phyloP scores from a whole-genome alignment of 2,329 filamentous ascomycete genomes.

The Phialophora expanda region DNA sequence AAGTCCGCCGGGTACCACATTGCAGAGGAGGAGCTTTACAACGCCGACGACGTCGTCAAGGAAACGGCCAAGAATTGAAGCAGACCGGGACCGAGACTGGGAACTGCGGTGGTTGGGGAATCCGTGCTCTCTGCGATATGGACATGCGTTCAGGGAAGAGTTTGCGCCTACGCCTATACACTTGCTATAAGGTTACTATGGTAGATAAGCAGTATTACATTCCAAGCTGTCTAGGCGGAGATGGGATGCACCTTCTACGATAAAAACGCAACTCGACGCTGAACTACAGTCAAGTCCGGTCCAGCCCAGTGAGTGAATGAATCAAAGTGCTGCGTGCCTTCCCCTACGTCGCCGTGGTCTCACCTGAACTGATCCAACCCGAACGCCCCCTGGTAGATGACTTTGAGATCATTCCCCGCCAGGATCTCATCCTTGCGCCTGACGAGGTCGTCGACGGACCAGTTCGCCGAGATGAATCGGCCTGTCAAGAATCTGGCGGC shows the following conservation, averaged over 20 bases:
- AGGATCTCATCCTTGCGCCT: conserved; percentile 31
- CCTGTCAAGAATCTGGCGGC: conserved; percentile 24
- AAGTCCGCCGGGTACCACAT: conserved; percentile 40
- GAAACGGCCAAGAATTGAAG: not conserved
- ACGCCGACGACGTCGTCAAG: conserved; percentile 16
- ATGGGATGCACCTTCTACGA: too few species aligned
- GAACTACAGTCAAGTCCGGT: too few species aligned
- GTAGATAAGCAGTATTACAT: too few species aligned
- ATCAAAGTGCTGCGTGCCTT: too few species aligned
- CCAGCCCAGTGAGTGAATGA: too few species aligned
- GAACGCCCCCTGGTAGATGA: conserved; percentile 24
- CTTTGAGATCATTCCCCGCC: conserved; percentile 47
- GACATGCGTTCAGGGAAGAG: too few species aligned
- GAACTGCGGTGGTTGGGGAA: too few species aligned
- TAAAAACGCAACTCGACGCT: too few species aligned
- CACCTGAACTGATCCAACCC: conserved; percentile 22
- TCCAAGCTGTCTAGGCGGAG: too few species aligned
- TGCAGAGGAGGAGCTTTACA: conserved; percentile 24
- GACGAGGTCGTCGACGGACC: conserved; percentile 39
- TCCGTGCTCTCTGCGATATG: too few species aligned
- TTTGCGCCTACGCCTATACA: too few species aligned
- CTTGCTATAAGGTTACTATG: too few species aligned
- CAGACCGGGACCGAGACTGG: not conserved
- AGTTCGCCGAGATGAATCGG: conserved; percentile 32
- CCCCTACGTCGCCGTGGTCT: not conserved